Base-by-base conservation (phyloP, 2,329 filamentous ascomycete genomes). In the Phyllosticta paracitricarpa region DNA sequence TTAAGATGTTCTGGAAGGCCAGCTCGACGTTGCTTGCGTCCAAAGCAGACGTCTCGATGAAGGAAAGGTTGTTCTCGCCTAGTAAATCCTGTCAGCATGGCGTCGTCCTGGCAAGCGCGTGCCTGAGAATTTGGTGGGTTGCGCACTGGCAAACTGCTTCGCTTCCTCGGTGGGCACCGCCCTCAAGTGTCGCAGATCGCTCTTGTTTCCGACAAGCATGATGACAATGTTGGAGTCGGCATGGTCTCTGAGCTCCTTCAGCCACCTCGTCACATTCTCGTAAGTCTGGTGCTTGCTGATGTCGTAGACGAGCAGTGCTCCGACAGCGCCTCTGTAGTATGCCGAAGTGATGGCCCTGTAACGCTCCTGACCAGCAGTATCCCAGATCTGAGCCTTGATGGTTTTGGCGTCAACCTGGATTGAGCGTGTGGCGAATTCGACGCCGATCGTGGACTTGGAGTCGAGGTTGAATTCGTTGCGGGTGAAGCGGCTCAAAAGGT, bases 311-410 rank as follows among this genome's bases (percentile, higher is more conserved):
- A 99, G 89, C 64, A 99, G 86, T 65, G 94, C 94, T 70, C 94
- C 94, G 62, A 99, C 94, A 61, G 94, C 95, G 72, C 94, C 95
- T 71, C 94, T 89, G 80, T 99, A 99, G 82, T 99, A 99, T 68
- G 94, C 94, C 63, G 94, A 97, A 69, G 94, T 99, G 77, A 99
- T 99, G 76, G 94, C 94, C 75, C 95, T 90, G 82, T 97, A 99
- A 76, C 94, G 89, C 80, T 99, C 94, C 81, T 99, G 94, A 68
- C 94, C 94, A 68, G 94, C 94, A 63, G 94, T 99, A 82, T 99
- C 94, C 94, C 95, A 99, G 73, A 99, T 99, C 82, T 99, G 94
- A 70, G 94, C 94, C 84, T 99, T 99, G 86, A 99, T 99, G 66
- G 94, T 99, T 85, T 99, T 99, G 74, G 89, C 89, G 79, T 99